Conservation (phyloP, 1,284 basidiomycete species). For the Tremellales sp. region DNA sequence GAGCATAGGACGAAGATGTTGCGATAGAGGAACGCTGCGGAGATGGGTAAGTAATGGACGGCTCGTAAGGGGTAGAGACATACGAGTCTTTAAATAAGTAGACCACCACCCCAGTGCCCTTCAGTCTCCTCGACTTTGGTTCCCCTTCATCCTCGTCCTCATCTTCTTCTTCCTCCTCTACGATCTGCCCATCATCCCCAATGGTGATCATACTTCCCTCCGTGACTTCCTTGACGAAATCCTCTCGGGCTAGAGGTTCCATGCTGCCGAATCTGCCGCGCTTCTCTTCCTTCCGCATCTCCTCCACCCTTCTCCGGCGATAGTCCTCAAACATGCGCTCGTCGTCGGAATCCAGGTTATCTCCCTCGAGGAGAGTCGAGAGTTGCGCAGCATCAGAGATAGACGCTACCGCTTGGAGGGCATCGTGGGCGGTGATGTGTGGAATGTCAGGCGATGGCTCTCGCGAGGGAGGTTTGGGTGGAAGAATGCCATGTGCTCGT, state of each 20-base stretch:
- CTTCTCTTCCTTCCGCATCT: conserved; percentile 61
- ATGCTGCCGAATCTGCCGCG: conserved; percentile 77
- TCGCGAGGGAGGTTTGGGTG: conserved; percentile 62
- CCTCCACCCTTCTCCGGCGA: conserved; percentile 62
- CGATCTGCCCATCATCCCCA: conserved; percentile 59
- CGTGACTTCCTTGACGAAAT: conserved; percentile 92
- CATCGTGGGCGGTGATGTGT: conserved; percentile 44
- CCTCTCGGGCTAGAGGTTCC: conserved; percentile 84
- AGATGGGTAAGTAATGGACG: neutral
- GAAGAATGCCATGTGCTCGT: conserved; percentile 84
- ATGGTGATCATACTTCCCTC: conserved; percentile 75
- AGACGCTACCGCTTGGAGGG: conserved; percentile 49
- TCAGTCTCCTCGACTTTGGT: conserved; percentile 27
- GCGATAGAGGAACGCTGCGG: conserved; percentile 69
- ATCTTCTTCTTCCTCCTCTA: conserved; percentile 43
- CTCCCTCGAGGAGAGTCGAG: conserved; percentile 61
- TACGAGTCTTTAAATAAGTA: conserved; percentile 56
- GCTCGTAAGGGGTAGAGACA: conserved; percentile 20
- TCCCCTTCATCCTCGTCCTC: conserved; percentile 43
- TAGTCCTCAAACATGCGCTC: conserved; percentile 71
- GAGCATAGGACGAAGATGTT: conserved; percentile 69
- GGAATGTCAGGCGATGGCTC: conserved; percentile 62
- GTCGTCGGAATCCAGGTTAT: conserved; percentile 70
- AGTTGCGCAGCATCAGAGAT: conserved; percentile 62
- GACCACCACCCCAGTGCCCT: conserved; percentile 56